Evolutionary conservation across 2,329 filamentous ascomycete genomes (phyloP).

Genomic region (Metarhizium humberi): DNA sequence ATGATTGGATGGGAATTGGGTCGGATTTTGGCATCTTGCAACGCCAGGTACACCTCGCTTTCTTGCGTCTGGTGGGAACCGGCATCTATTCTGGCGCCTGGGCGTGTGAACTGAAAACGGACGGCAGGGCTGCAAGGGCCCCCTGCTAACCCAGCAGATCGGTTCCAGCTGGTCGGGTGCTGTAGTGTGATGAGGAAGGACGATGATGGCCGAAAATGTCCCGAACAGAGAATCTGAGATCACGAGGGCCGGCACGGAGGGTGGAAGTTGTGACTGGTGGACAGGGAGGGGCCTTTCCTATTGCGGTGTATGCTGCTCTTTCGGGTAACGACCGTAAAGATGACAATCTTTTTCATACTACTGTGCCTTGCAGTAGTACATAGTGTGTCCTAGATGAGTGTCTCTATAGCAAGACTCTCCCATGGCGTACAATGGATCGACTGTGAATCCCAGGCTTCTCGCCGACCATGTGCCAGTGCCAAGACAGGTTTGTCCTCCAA

Average conservation of each 20-base stretch:
- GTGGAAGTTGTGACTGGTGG: neutral
- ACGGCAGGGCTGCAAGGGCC: slow-evolving; percentile 14
- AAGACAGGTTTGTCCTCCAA: neutral
- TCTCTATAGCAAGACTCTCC: slow-evolving; percentile 4
- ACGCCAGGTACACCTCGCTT: slow-evolving; percentile 30
- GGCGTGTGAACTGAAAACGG: slow-evolving; percentile 1
- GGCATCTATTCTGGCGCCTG: slow-evolving; percentile 10
- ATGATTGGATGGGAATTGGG: slow-evolving; percentile 39
- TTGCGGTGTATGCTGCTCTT: neutral
- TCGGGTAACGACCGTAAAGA: neutral
- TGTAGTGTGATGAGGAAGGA: neutral
- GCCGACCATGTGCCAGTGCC: neutral
- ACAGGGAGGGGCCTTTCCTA: neutral
- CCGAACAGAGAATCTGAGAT: neutral
- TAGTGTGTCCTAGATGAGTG: neutral
- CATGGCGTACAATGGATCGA: neutral
- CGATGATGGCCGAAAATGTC: neutral
- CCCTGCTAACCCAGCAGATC: neutral
- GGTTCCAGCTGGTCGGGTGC: neutral
- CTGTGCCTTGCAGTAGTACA: neutral
- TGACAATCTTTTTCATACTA: neutral
- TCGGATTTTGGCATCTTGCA: slow-evolving; percentile 14
- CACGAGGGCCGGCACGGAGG: neutral
- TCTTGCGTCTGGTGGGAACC: slow-evolving; percentile 16
- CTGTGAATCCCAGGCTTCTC: neutral